These are phyloP conservation scores for Phialophora macrospora DNA, from an alignment of 2,329 filamentous ascomycete species.

Conservation along the genomic window DNA sequence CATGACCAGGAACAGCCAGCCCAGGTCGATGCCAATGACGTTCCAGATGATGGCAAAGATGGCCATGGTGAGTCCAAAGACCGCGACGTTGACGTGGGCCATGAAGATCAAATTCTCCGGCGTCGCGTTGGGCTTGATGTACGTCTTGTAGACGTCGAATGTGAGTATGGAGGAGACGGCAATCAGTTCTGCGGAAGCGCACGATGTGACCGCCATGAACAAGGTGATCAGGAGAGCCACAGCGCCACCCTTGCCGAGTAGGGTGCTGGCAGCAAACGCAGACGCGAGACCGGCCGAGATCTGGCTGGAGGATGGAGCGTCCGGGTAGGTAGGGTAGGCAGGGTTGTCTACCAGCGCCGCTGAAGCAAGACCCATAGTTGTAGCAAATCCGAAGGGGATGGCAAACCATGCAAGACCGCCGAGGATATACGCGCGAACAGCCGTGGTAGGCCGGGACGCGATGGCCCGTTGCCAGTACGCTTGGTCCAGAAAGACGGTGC, in stretches of 20 bases:
- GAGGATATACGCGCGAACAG: conserved; percentile 47
- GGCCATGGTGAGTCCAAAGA: conserved; percentile 56
- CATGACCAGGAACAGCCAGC: conserved; percentile 63
- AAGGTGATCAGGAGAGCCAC: conserved; percentile 40
- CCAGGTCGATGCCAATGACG: conserved; percentile 31
- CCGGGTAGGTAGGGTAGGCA: conserved; percentile 49
- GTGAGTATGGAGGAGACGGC: conserved; percentile 86
- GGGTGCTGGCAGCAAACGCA: conserved; percentile 38
- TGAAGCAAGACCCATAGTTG: conserved; percentile 53
- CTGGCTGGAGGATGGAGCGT: conserved; percentile 36
- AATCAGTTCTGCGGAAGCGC: conserved; percentile 80
- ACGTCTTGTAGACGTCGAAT: conserved; percentile 86
- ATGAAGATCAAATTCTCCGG: conserved; percentile 79
- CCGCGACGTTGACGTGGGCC: conserved; percentile 71
- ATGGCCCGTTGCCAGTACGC: conserved; percentile 56
- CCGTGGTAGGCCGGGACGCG: conserved; percentile 46
- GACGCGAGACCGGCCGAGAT: conserved; percentile 39
- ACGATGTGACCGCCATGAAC: conserved; percentile 68
- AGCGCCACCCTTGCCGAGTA: conserved; percentile 40
- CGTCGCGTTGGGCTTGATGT: conserved; percentile 75
- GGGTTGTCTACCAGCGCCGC: conserved; percentile 52
- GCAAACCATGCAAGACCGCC: conserved; percentile 57
- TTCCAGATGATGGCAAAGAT: conserved; percentile 35
- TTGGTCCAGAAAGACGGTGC: conserved; percentile 49
- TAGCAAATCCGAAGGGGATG: conserved; percentile 55